These are phyloP conservation scores for Malus sieversii DNA, from an alignment of 306 rosid species.

Conservation along the genomic window DNA sequence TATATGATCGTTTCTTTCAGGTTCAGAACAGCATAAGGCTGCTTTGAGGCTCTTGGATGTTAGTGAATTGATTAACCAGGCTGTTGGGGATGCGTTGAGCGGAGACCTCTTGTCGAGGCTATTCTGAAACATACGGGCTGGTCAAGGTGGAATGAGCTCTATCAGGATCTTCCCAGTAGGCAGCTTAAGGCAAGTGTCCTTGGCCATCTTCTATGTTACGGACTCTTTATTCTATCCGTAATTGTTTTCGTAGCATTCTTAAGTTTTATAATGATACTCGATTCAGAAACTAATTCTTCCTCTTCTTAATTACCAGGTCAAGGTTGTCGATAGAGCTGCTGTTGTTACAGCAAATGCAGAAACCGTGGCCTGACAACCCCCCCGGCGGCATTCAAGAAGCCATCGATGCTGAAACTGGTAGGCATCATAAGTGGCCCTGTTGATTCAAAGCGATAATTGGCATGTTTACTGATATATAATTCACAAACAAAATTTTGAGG, in stretches of 20 bases:
- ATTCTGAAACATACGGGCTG: conserved; percentile 63
- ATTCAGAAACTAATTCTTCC: conserved; percentile 1
- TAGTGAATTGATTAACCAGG: conserved; percentile 79
- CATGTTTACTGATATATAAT: not conserved
- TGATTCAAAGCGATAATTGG: no score
- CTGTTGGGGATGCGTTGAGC: conserved; percentile 89
- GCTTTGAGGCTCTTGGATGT: conserved; percentile 65
- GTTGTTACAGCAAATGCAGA: conserved; percentile 75
- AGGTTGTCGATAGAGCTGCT: conserved; percentile 68
- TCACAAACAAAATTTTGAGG: not conserved
- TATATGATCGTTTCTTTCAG: conserved; percentile 29
- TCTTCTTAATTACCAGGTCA: conserved; percentile 43
- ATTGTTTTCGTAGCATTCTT: no score
- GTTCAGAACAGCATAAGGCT: conserved; percentile 63
- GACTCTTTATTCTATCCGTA: not conserved
- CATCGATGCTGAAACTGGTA: conserved; percentile 67
- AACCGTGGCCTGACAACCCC: conserved; percentile 73
- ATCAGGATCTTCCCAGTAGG: conserved; percentile 85
- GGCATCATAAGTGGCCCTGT: not conserved
- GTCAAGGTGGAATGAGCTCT: conserved; percentile 82
- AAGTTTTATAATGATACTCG: no score
- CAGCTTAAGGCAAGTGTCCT: conserved; percentile 68
- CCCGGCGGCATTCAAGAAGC: conserved; percentile 64
- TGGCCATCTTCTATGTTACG: not conserved
- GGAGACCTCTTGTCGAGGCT: conserved; percentile 86